These are phyloP conservation scores for Apiospora hydei DNA, from an alignment of 2,329 filamentous ascomycete genomes.

Conservation along the genomic window DNA sequence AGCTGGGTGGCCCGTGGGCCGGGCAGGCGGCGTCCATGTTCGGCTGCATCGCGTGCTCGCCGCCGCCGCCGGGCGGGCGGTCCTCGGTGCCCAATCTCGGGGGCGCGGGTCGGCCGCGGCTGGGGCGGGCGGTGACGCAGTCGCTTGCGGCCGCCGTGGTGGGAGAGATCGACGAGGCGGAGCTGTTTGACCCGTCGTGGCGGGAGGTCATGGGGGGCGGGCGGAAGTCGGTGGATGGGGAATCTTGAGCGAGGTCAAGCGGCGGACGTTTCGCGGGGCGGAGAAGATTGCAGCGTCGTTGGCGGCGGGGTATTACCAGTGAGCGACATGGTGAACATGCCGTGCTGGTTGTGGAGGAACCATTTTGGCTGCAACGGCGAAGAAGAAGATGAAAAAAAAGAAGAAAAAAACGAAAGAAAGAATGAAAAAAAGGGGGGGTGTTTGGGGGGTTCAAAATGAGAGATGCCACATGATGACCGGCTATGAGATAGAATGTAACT, in stretches of 20 bases:
- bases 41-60: background rate
- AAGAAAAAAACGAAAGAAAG: too few species aligned
- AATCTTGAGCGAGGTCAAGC: conserved; percentile 24
- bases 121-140: background rate
- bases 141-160: too few species aligned
- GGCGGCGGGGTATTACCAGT: conserved; percentile 29
- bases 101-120: background rate
- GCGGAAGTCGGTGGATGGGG: conserved; percentile 8
- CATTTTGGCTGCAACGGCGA: background rate
- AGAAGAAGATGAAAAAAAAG: background rate
- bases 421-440: too few species aligned
- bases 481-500: too few species aligned
- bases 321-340: background rate
- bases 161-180: background rate
- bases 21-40: background rate
- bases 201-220: background rate
- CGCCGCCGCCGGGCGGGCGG: background rate
- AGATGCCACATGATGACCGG: too few species aligned
- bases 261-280: conserved; percentile 13
- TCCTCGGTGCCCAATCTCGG: background rate
- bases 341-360: too few species aligned
- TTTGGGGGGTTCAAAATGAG: too few species aligned
- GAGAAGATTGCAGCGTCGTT: conserved; percentile 27
- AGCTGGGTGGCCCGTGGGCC: background rate
- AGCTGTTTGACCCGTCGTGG: background rate